These are phyloP conservation scores for Chalara sp. DNA, from an alignment of 2,329 filamentous ascomycete species.

Conservation along the genomic window DNA sequence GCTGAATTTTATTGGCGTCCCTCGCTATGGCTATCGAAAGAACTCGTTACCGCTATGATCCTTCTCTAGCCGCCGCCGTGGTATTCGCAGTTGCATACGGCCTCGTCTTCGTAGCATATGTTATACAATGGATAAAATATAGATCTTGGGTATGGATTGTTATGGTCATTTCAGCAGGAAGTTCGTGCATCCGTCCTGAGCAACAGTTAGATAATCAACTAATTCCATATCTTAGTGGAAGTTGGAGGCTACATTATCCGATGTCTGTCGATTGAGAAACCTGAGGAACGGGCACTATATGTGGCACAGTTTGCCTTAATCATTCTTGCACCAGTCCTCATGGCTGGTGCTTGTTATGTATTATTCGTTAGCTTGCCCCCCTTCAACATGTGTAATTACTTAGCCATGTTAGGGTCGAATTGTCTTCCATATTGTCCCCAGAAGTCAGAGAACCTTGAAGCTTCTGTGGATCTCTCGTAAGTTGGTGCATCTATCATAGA, in stretches of 20 bases:
- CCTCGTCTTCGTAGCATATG: constrained; percentile 20
- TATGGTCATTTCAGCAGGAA: constrained; percentile 27
- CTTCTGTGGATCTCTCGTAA: constrained; percentile 18
- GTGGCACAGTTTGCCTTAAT: constrained; percentile 23
- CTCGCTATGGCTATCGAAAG: too few species aligned
- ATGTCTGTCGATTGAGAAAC: constrained; percentile 12
- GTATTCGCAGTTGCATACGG: constrained; percentile 24
- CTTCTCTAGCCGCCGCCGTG: constrained; percentile 24
- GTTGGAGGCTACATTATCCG: constrained; percentile 17
- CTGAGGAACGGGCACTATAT: constrained; percentile 14
- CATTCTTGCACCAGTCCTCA: constrained; percentile 27
- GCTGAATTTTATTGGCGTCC: too few species aligned
- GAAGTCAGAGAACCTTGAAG: constrained; percentile 9
- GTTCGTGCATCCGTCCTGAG: constrained; percentile 15
- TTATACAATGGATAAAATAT: constrained; percentile 28
- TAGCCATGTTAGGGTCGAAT: constrained; percentile 12
- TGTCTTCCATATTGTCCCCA: constrained; percentile 25
- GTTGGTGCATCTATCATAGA: too few species aligned
- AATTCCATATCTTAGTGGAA: constrained; percentile 11
- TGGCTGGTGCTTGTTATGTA: constrained; percentile 27
- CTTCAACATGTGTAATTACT: too few species aligned
- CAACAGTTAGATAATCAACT: background rate
- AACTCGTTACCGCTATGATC: constrained; percentile 19
- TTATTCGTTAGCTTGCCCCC: constrained; percentile 15
- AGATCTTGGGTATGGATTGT: constrained; percentile 26